Percentiles rank a stretch among this genome's conserved stretches.
phyloP scores from a whole-genome alignment of 2,329 filamentous ascomycete genomes.

The Xylaria sp. region DNA sequence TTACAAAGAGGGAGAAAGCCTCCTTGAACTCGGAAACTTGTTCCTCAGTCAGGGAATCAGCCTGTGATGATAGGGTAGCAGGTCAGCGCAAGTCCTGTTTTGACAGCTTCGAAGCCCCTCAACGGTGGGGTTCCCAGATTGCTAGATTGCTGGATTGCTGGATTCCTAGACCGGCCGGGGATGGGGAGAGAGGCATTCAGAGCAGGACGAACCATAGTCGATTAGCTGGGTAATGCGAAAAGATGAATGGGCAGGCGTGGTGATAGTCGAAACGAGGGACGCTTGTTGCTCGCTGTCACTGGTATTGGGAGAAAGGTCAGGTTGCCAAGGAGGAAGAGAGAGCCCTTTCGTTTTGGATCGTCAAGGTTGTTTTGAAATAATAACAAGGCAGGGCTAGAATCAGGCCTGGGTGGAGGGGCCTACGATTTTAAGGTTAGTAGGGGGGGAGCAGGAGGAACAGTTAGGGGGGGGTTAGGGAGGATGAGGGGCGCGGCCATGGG shows the following conservation, averaged over 20 bases:
- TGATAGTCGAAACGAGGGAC: constrained; percentile 13
- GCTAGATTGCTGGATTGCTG: no score
- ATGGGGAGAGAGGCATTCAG: constrained; percentile 6
- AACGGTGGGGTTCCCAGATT: constrained; percentile 30
- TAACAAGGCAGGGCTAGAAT: constrained; percentile 27
- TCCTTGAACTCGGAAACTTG: constrained; percentile 99
- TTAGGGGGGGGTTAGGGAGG: neutral
- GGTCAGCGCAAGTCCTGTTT: constrained; percentile 29
- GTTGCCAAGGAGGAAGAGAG: constrained; percentile 23
- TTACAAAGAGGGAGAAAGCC: constrained; percentile 99
- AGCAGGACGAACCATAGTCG: constrained; percentile 25
- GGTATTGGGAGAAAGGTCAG: constrained; percentile 9
- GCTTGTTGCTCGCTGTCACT: constrained; percentile 3
- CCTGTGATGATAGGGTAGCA: constrained; percentile 55
- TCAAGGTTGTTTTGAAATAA: constrained; percentile 21
- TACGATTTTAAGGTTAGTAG: constrained; percentile 23
- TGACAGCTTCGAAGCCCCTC: constrained; percentile 25
- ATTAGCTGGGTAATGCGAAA: constrained; percentile 12
- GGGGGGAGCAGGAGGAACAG: neutral
- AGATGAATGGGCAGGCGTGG: constrained; percentile 5
- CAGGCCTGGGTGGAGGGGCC: neutral
- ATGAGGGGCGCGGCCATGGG: no score
- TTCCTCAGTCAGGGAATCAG: constrained; percentile 98
- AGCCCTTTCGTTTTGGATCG: constrained; percentile 17
- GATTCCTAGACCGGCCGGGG: constrained; percentile 22